Evolutionary conservation across 179 eudicot species (phyloP), one percentile per base, ranked within the genome.

Genomic region (Actinidia polygama): DNA sequence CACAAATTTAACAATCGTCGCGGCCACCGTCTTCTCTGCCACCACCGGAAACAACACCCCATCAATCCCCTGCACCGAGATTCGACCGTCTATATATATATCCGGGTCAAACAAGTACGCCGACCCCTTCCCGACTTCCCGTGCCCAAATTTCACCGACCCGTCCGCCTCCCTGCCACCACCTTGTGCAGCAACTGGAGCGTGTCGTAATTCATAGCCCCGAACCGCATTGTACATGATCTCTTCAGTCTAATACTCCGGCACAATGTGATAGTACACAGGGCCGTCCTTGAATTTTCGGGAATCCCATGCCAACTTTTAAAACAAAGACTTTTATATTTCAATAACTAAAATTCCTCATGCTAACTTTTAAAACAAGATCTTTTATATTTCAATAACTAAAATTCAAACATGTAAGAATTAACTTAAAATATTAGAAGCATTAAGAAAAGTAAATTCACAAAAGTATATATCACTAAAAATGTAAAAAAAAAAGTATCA

Each of bases 31-130:
- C 63, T 73, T 82, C 19, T 23, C 24, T 73, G 86, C 92, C 75
- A 79, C 86, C 47, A 55, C 47, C 9, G 95, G 95, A 40, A 92
- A 89, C 83, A 92, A 81, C 73, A 92, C 93, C 8, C 89, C 90
- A 47, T 92, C 95, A 23, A 92, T 91, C 70, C 95, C 95, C 83
- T 92, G 93, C 79, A 92, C 95, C 46, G 94, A 92, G 73, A 92
- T 92, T 83, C 93, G 69, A 1, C 93, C 93, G 9, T 92, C 95
- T 3, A 89, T 89, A 77, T 87, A 92, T 5, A 92, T 91, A 85
- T 92, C 93, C 63, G 95, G 95, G 79, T 92, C 95, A 46, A 92
- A 88, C 83, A 92, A 85, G 63, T 92, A 92, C 49, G 91, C 95
- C 10, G 93, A 89, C 7, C 79, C 78, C 4, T 80, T 69, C 1